Base-by-base conservation (phyloP, 108 stramenopile genomes). In the Asterionellopsis glacialis region DNA sequence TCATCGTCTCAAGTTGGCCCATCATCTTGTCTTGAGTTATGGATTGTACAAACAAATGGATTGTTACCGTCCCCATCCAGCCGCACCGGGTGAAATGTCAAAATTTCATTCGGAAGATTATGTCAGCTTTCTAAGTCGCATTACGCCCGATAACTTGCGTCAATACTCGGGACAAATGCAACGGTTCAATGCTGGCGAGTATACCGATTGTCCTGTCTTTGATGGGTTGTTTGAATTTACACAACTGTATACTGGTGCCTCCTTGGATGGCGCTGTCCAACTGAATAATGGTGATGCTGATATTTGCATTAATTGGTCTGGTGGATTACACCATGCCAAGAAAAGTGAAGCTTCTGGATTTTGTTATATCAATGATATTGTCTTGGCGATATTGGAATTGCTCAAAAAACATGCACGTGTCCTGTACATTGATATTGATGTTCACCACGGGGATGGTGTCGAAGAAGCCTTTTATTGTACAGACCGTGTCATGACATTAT, bases 401-500 rank as follows among this genome's bases (percentile, higher is more conserved):
- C 86, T 99, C 51, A 99, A 99, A 79, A 80, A 95, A 22, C 97
- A 99, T 77, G 93, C 96, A 0, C 78, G 99, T 11, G 99, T 99
- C 16, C 85, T 99, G 14, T 99, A 99, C 76, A 90, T 99, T 53
- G 99, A 99, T 68, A 99, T 99, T 67, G 99, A 99, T 79, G 95
- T 99, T 11, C 99, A 99, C 69, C 98, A 98, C 64, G 98, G 98
- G 18, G 98, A 98, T 77, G 98, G 98, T 7, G 98, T 98, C 23
- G 96, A 99, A 81, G 99, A 99, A 78, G 99, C 99, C 22, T 99
- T 99, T 72, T 99, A 99, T 82, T 94, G 93, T 28, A 98, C 98
- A 10, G 95, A 99, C 62, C 90, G 98, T 0, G 99, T 99, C 63
- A 99, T 99, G 99, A 99, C 99, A 11, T 85, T 95, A 14, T 88